A percentile compares a stretch with the other conserved stretches of the same genome.
These are phyloP conservation scores for Backusella mclennaniae DNA, from an alignment of 192 early-diverging fungal genomes.

Conservation along the genomic window DNA sequence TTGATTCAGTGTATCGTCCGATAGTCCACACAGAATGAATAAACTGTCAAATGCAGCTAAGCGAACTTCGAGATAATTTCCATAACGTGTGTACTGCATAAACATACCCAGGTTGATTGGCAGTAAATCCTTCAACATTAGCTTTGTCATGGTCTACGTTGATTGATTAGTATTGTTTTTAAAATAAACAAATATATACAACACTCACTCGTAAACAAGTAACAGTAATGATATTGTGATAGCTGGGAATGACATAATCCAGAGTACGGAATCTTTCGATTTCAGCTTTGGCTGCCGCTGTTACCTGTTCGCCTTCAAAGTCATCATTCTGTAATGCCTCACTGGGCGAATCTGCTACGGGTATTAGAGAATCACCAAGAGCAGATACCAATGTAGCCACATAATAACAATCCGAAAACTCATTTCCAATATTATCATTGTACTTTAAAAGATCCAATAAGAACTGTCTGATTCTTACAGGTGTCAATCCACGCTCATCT, in stretches of 20 bases:
- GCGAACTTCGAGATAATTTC: slow-evolving; percentile 72
- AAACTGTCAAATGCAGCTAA: slow-evolving; percentile 73
- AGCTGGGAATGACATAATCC: slow-evolving; percentile 83
- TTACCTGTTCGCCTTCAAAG: slow-evolving; percentile 44
- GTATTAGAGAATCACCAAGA: slow-evolving; percentile 63
- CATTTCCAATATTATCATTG: slow-evolving; percentile 93
- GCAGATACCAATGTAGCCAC: slow-evolving; percentile 72
- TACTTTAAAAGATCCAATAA: slow-evolving; percentile 78
- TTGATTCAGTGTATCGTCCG: slow-evolving; percentile 36
- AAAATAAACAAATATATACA: background rate
- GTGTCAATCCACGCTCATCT: slow-evolving; percentile 60
- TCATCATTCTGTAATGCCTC: slow-evolving; percentile 40
- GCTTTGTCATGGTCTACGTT: slow-evolving; percentile 51
- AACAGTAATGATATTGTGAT: slow-evolving; percentile 82
- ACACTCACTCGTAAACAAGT: slow-evolving; percentile 69
- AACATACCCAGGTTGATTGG: slow-evolving; percentile 69
- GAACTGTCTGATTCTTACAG: slow-evolving; percentile 58
- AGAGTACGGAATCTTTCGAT: slow-evolving; percentile 75
- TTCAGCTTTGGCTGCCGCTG: slow-evolving; percentile 61
- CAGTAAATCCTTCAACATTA: slow-evolving; percentile 66
- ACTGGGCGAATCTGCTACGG: slow-evolving; percentile 34
- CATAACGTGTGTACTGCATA: slow-evolving; percentile 65
- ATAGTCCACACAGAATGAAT: slow-evolving; percentile 68
- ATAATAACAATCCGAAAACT: slow-evolving; percentile 81
- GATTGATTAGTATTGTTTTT: background rate